Evolutionary conservation across 2,329 filamentous ascomycete species (phyloP), one percentile per base, ranked within the genome.

Genomic region (Penicillium sp.): DNA sequence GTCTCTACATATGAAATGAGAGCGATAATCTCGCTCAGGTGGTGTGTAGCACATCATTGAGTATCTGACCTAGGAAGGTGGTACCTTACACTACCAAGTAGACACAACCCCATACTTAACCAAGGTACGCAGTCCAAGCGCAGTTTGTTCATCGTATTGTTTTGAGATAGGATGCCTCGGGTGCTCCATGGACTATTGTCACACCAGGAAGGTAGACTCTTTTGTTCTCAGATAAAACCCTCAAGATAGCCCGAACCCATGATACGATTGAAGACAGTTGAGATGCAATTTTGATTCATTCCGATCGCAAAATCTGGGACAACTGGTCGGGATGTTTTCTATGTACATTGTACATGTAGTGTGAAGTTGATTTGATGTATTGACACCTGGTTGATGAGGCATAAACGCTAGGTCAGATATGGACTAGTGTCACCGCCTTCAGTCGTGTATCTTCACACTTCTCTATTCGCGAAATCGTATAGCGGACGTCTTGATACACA

Each of bases 381-480:
- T 19, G 18, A 3, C 6, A 19, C 43, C 43, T 11, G 6, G 35
- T 14, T 5, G 6, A 3, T 3, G 38, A 41, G 50, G 50, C 2
- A 9, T 2, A 1, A 7, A n/a, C 3, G 0, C 39, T 50, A 53
- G 32, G 7, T 39, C 52, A n/a, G 8, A 4, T 51, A 32, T 5
- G 30, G 47, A 4, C 41, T 51, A 51, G 41, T 16, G 34, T n/a
- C 47, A 36, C 47, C 30, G 14, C 51, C 44, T 27, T 51, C 41
- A 11, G 11, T 44, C 51, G 26, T 45, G 29, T 50, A 50, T 54
- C 47, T 55, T 43, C 39, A 42, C 38, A 40, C 13, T 46, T 42
- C 43, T 39, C 41, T 16, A 32, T 48, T 45, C 43, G 41, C 19
- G 16, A 39, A 39, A 26, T 34, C 23, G 38, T 18, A 13, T 32